These are phyloP conservation scores for Zea mays DNA, from an alignment of 176 grass and related monocot genomes.

Conservation along the genomic window Zm-B73-REFERENCE-NAM-5.0 NC_050096.1:307967001-307967500, in stretches of 20 bases:
- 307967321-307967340: constrained; percentile 31
- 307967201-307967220: neutral
- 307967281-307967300: neutral
- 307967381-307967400: neutral
- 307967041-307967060: neutral
- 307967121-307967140: constrained; percentile 44
- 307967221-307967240: neutral
- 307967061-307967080: neutral
- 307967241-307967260: neutral
- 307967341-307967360: constrained; percentile 45
- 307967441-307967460: constrained; percentile 66
- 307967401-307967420: neutral
- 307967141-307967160: constrained; percentile 37
- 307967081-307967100: constrained; percentile 24
- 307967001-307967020: too few species aligned
- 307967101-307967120: constrained; percentile 19
- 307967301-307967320: neutral
- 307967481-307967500: constrained; percentile 76
- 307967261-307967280: neutral
- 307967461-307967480: constrained; percentile 76
- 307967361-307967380: constrained; percentile 30
- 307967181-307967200: constrained; percentile 25
- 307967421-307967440: constrained; percentile 48
- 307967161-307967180: neutral
- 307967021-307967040: too few species aligned